These are phyloP conservation scores for Ascochyta rabiei DNA, from an alignment of 2,329 filamentous ascomycete genomes.

Conservation along the genomic window DNA sequence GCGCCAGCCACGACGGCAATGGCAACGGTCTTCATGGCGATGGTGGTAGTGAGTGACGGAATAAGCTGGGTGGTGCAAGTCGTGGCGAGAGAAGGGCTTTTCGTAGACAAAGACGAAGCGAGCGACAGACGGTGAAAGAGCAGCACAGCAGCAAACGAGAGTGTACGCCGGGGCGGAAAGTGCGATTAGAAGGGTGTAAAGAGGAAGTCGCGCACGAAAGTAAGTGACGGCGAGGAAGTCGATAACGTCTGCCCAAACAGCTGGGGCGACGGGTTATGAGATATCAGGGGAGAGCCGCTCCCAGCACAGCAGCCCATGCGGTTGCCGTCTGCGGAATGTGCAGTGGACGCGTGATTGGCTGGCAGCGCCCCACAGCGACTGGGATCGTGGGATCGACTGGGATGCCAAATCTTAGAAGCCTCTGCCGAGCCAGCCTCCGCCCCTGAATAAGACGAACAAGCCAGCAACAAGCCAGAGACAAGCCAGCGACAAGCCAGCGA, in stretches of 20 bases:
- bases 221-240: slow-evolving; percentile 13
- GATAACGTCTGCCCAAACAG: slow-evolving; percentile 9
- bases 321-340: slow-evolving; percentile 17
- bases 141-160: slow-evolving; percentile 10
- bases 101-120: slow-evolving; percentile 5
- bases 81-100: slow-evolving; percentile 2
- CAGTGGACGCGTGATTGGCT: slow-evolving; percentile 5
- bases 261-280: slow-evolving; percentile 17
- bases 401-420: slow-evolving; percentile 18
- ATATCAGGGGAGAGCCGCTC: not conserved
- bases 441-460: slow-evolving; percentile 19
- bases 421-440: slow-evolving; percentile 11
- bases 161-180: slow-evolving; percentile 7
- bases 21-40: slow-evolving; percentile 60
- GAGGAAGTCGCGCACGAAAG: slow-evolving; percentile 16
- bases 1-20: slow-evolving; percentile 56
- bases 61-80: slow-evolving; percentile 8
- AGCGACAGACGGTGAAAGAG: slow-evolving; percentile 13
- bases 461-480: slow-evolving; percentile 3
- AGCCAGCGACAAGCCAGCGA: slow-evolving; percentile 3
- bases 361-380: slow-evolving; percentile 7
- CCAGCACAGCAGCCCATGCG: slow-evolving; percentile 5
- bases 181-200: slow-evolving; percentile 11
- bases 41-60: slow-evolving; percentile 13
- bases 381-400: slow-evolving; percentile 21